Base-by-base conservation (phyloP, 202 grass and related monocot genomes). In the Saccharum hybrid region DNA sequence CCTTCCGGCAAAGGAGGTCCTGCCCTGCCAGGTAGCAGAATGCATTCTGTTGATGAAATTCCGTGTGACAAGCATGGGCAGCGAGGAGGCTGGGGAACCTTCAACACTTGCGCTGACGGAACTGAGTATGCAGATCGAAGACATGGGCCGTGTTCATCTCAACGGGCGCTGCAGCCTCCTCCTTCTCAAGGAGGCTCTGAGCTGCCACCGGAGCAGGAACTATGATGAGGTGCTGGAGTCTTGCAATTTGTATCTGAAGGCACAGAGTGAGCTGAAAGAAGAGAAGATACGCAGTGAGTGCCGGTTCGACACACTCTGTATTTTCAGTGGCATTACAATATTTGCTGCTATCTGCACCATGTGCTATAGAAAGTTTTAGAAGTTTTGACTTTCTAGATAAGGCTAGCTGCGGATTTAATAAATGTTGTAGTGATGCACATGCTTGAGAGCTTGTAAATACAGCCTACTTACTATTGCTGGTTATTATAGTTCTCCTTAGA, bases 111-210 rank as follows among this genome's bases (percentile, higher is more conserved):
- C 48, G 0, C 6, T 84, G 31, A 88, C 15, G 0, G 86, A 88
- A 39, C 13, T 84, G 87, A 84, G 71, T 66, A 81, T 88, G 87
- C 81, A 71, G 82, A 81, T 84, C 3, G 81, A 84, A 63, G 87
- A 84, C 22, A 70, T 81, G 81, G 68, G 69, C 0, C 75, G 81
- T 0, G 74, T 59, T 19, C 81, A 79, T 54, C 68, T 88, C 30
- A 74, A 70, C 0, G 76, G 86, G 63, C 75, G 42, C 3, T 51
- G 69, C 81, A 84, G 87, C 81, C 76, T 84, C 51, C 76, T 84
- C 8, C 45, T 88, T 7, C 76, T 88, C 38, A 75, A 80, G 81
- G 86, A 83, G 76, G 86, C 86, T 4, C 31, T 88, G 62, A 63
- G 76, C 31, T 84, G 81, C 68, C 69, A 70, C 41, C 48, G 86